Base-by-base conservation (phyloP, 805 yeast species). In the Candida pseudofarinosa region DNA sequence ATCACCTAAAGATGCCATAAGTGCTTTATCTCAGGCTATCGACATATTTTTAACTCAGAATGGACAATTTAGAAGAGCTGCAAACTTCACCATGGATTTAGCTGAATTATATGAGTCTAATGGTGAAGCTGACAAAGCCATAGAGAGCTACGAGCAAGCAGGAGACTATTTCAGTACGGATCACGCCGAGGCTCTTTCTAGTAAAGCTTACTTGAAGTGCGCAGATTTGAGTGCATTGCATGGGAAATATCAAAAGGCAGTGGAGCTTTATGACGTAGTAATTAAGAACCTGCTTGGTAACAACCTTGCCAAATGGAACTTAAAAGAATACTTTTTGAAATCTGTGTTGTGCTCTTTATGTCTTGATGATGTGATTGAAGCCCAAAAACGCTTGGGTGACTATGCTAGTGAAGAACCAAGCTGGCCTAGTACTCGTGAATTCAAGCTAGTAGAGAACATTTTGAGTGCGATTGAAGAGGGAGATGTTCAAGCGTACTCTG, bases 11-110 rank as follows among this genome's bases (percentile, higher is more conserved):
- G 85, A 80, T 40, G 95, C 95, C 6, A 96, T 89, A 3, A 76
- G 83, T 40, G 80, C 88, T 4, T 71, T 93, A 48, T 76, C 77
- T 44, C 77, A 76, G 53, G 96, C 98, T 0, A 82, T 91, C 46
- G 83, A 80, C 48, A 75, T 88, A 58, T 91, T 90, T 63, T 66
- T 69, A 48, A 88, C 96, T 1, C 75, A 80, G 48, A 81, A 87
- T 53, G 99, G 99, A 10, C 97, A 91, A 62, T 93, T 93, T 67
- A 81, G 99, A 61, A 76, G 98, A 62, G 97, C 96, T 18, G 99
- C 99, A 10, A 88, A 88, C 59, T 90, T 85, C 69, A 85, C 90
- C 59, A 80, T 85, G 72, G 99, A 93, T 60, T 73, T 93, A 56
- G 99, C 90, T 8, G 89, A 81, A 51, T 63, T 91, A 37, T 88